A percentile compares a stretch with the other conserved stretches of the same genome.
Evolutionary conservation across 2,329 filamentous ascomycete genomes (phyloP).

Genomic region (Neoscytalidium dimidiatum): DNA sequence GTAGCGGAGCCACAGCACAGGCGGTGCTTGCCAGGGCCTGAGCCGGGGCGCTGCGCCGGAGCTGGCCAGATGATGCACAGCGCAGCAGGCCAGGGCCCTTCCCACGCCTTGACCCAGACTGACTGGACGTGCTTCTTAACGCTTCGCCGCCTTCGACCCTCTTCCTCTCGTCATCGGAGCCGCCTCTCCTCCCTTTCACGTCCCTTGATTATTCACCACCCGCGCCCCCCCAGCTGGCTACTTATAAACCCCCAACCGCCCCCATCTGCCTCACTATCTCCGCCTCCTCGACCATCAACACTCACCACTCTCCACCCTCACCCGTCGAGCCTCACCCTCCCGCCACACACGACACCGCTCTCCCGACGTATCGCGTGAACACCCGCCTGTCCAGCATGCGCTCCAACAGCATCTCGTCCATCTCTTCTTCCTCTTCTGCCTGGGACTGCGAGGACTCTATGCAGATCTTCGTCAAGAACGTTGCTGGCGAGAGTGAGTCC

Average conservation of each 20-base stretch:
- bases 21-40: conserved; percentile 7
- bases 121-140: conserved; percentile 10
- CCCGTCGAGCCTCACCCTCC: background rate
- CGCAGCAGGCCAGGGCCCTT: conserved; percentile 7
- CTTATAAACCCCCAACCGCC: conserved; percentile 13
- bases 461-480: conserved; percentile 63
- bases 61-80: conserved; percentile 16
- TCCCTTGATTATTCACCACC: conserved; percentile 17
- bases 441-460: conserved; percentile 54
- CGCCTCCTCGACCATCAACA: background rate
- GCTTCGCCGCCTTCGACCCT: conserved; percentile 10
- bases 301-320: background rate
- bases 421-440: conserved; percentile 43
- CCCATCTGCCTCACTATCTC: background rate
- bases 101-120: background rate
- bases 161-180: conserved; percentile 18
- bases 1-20: background rate
- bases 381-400: conserved; percentile 15
- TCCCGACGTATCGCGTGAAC: background rate
- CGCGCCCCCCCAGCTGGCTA: conserved; percentile 3
- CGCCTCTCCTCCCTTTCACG: conserved; percentile 14
- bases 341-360: background rate
- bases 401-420: conserved; percentile 41
- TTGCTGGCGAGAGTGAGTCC: conserved; percentile 59
- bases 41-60: conserved; percentile 2